Conservation (phyloP, 768 basidiomycete genomes). For the Candolleomyces aberdarensis region DNA sequence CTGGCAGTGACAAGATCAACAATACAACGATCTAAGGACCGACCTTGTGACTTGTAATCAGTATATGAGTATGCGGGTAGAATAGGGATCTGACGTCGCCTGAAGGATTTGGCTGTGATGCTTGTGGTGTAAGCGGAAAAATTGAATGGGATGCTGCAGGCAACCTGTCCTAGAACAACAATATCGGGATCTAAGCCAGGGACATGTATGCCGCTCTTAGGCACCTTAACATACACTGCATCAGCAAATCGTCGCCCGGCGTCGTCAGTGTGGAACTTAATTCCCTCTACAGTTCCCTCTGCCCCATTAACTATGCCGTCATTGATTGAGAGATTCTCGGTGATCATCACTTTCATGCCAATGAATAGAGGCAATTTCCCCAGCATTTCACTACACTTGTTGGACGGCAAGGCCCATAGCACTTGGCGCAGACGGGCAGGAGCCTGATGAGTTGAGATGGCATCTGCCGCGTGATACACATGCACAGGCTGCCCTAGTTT, state of each 20-base stretch:
- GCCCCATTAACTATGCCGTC: too few species aligned
- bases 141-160: neutral
- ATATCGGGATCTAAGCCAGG: constrained; percentile 1
- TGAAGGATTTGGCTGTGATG: neutral
- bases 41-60: neutral
- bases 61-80: neutral
- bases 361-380: too few species aligned
- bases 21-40: neutral
- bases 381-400: neutral
- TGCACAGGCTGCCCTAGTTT: neutral
- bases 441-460: neutral
- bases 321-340: too few species aligned
- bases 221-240: neutral
- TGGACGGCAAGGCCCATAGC: neutral
- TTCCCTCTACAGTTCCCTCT: neutral
- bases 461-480: constrained; percentile 3
- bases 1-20: constrained; percentile 7
- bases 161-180: neutral
- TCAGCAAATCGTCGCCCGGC: neutral
- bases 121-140: neutral
- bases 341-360: too few species aligned
- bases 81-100: neutral
- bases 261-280: neutral
- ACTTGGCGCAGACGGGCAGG: neutral
- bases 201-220: neutral